Base-by-base conservation (phyloP, 1,284 basidiomycete species). In the Fistulina hepatica region DNA sequence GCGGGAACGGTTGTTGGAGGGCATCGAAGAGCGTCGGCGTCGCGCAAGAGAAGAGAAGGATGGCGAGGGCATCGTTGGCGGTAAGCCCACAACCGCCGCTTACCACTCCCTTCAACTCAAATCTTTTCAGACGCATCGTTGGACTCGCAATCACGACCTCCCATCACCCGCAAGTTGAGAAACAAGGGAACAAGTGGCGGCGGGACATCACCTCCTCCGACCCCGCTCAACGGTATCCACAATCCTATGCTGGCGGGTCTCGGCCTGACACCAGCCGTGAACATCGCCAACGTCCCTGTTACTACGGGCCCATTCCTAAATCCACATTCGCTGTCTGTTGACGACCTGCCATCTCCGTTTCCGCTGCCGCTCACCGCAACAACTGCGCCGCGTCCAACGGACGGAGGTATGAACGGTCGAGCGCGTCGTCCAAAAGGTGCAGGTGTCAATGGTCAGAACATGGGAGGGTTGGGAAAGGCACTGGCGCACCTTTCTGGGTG, bases 1-100 rank as follows among this genome's bases (percentile, higher is more conserved):
- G 12, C 61, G 77, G 15, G 81, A 84, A 51, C 63, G 82, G 15
- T 59, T 88, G 34, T 56, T 85, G n/a, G 83, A 86, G 50, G 80
- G 83, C 13, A 81, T 86, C 46, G 83, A 86, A 54, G 83, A 88
- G 50, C 65, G 82, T 20, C 59, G 82, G 40, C 63, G 75, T 44
- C 61, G 78, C 40, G 83, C 83, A 19, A 64, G 83, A 41, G 83
- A 88, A 45, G 81, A 86, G 60, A 85, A 85, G 50, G 81, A 85
- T 43, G 79, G 81, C 37, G 81, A 86, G 47, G 81, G 81, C 19
- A 73, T 69, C 16, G 64, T 71, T 36, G 74, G 71, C 38, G 77
- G 73, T 76, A 40, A 40, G 72, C n/a, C n/a, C n/a, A n/a, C n/a
- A n/a, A n/a, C n/a, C n/a, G n/a, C n/a, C n/a, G n/a, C n/a, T n/a